These are phyloP conservation scores for Paecilomyces variotii DNA, from an alignment of 2,329 filamentous ascomycete species.

Conservation along the genomic window DNA sequence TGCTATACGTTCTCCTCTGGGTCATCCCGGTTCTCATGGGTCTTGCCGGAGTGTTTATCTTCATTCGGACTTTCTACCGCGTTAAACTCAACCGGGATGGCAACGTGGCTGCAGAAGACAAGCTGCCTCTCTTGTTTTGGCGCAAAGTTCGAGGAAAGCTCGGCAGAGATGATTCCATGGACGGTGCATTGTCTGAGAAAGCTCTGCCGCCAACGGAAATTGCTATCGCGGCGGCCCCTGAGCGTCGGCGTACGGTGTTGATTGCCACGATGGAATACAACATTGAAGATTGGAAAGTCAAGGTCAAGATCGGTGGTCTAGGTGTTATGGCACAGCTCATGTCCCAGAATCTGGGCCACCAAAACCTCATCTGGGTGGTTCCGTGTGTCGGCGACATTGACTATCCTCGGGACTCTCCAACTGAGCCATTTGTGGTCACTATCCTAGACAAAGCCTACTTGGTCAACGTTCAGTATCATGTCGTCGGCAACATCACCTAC, in stretches of 20 bases:
- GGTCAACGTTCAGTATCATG: constrained; percentile 52
- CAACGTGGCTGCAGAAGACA: neutral
- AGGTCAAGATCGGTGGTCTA: constrained; percentile 58
- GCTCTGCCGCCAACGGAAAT: neutral
- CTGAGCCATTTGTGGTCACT: neutral
- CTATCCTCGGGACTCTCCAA: neutral
- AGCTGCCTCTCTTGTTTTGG: neutral
- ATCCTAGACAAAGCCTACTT: constrained; percentile 50
- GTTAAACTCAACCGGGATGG: neutral
- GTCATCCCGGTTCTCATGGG: neutral
- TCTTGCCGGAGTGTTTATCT: neutral
- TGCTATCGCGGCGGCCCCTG: constrained; percentile 5
- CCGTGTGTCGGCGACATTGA: neutral
- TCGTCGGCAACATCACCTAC: constrained; percentile 53
- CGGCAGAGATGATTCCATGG: neutral
- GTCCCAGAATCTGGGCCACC: constrained; percentile 51
- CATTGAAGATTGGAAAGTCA: constrained; percentile 56
- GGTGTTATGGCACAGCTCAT: constrained; percentile 60
- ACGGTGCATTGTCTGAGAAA: neutral
- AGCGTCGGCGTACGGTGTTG: constrained; percentile 43
- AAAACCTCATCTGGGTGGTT: neutral
- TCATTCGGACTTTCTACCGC: neutral
- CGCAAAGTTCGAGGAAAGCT: neutral
- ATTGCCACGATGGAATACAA: constrained; percentile 61
- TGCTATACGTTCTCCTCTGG: neutral